Conservation (phyloP, 2,329 filamentous ascomycete genomes). For the Phyllosticta paracitricarpa region DNA sequence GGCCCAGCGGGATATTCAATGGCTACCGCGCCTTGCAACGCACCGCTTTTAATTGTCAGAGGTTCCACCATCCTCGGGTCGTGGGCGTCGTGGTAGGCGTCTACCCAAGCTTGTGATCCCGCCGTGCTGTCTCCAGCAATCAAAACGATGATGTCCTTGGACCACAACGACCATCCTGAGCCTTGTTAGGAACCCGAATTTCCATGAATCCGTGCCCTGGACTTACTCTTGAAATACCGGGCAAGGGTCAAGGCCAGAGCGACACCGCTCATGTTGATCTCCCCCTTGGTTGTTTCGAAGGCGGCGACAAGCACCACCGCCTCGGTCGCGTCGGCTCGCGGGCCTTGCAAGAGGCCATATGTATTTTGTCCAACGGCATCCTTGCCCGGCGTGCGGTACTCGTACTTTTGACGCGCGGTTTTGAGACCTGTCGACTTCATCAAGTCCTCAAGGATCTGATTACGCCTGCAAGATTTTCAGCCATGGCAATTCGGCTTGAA, state of each 20-base stretch:
- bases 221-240: constrained; percentile 79
- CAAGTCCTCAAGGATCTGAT: constrained; percentile 64
- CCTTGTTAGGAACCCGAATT: not conserved
- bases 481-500: not conserved
- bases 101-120: constrained; percentile 92
- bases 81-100: constrained; percentile 91
- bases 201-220: not conserved
- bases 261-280: constrained; percentile 78
- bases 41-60: constrained; percentile 81
- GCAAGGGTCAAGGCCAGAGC: constrained; percentile 77
- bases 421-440: constrained; percentile 74
- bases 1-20: constrained; percentile 68
- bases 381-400: constrained; percentile 68
- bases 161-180: constrained; percentile 88
- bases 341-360: constrained; percentile 87
- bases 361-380: constrained; percentile 74
- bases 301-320: constrained; percentile 87
- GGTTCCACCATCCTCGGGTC: constrained; percentile 59
- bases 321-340: constrained; percentile 90
- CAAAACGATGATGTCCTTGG: constrained; percentile 93
- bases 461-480: constrained; percentile 34
- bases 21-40: constrained; percentile 85
- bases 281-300: constrained; percentile 71
- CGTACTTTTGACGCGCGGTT: constrained; percentile 77
- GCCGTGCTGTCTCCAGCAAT: constrained; percentile 81